Evolutionary conservation across 768 basidiomycete species (phyloP), one percentile per base, ranked within the genome.

Genomic region (Favolaschia claudopus): DNA sequence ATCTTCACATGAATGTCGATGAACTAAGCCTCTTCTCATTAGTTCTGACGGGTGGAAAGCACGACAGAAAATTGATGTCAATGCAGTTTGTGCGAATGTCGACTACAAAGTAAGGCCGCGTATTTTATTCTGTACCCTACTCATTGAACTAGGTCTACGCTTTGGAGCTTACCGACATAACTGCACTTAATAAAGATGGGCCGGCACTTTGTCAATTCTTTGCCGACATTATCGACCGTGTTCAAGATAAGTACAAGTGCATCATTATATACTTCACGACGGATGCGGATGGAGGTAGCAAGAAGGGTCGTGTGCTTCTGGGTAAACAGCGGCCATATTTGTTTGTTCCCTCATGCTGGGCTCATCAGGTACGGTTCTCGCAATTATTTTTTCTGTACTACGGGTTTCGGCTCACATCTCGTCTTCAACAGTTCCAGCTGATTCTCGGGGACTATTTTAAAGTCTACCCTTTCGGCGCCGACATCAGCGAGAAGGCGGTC

Each of bases 271-370:
- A 55, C 20, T 47, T 63, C 7, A 40, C 40, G 4, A 62, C 55
- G 3, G 61, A 62, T 27, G 50, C 51, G 0, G 53, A 63, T 40
- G 54, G 58, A 12, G 62, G 61, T 0, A 63, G 61, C 20, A 63
- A 63, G 45, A 62, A 62, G 28, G 55, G 60, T 4, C 36, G 60
- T 2, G 12, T 37, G 17, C 5, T 39, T 19, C 43, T 50, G 1
- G 54, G 34, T 5, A 47, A 42, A 10, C 24, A 49, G 25, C 54
- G 60, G 1, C 34, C 28, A 2, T 46, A 34, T 17, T 27, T 62
- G 12, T 29, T 62, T 25, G 15, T 48, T 8, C 60, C 60, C 2
- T 56, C 47, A 3, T 62, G 60, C 31, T 52, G 37, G 38, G 60
- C 60, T 0, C 60, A 62, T 29, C 60, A 62, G 44, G 55, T 45